These are phyloP conservation scores for Scedosporium apiospermum DNA, from an alignment of 2,329 filamentous ascomycete species.

Conservation along the genomic window DNA sequence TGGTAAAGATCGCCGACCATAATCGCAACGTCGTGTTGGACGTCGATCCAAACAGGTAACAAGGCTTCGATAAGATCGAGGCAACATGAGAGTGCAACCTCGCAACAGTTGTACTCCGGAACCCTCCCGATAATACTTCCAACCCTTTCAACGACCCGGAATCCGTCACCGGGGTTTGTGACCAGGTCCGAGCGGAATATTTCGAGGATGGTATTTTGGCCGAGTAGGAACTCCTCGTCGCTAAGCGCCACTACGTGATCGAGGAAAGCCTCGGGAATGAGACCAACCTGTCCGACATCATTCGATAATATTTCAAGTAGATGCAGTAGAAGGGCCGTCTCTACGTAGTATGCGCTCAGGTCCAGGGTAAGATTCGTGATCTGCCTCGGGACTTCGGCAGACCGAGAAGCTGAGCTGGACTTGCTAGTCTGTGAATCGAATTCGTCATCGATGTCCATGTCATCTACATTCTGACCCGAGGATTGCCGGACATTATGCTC, in stretches of 20 bases:
- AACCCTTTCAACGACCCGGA: conserved; percentile 37
- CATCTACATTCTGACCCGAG: conserved; percentile 31
- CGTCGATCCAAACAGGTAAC: conserved; percentile 52
- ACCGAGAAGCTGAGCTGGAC: conserved; percentile 25
- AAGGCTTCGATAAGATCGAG: conserved; percentile 60
- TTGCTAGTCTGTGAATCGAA: conserved; percentile 52
- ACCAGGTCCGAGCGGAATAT: conserved; percentile 44
- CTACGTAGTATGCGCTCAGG: conserved; percentile 34
- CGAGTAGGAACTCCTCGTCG: conserved; percentile 44
- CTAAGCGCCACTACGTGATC: conserved; percentile 37
- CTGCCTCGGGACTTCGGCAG: conserved; percentile 34
- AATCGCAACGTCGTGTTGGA: conserved; percentile 50
- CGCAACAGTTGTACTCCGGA: conserved; percentile 61
- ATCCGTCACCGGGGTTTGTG: conserved; percentile 35
- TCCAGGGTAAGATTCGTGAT: conserved; percentile 32
- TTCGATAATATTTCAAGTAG: conserved; percentile 33
- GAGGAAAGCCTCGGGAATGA: conserved; percentile 41
- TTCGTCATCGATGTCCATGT: conserved; percentile 59
- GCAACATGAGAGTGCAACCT: conserved; percentile 59
- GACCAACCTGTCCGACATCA: conserved; percentile 34
- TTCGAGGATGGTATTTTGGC: conserved; percentile 38
- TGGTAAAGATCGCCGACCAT: conserved; percentile 68
- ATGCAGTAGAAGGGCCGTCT: conserved; percentile 35
- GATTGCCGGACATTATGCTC: conserved; percentile 22
- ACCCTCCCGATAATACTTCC: conserved; percentile 38